phyloP scores from a whole-genome alignment of 192 early-diverging fungal genomes.

The Rhizophagus prolifer region DNA sequence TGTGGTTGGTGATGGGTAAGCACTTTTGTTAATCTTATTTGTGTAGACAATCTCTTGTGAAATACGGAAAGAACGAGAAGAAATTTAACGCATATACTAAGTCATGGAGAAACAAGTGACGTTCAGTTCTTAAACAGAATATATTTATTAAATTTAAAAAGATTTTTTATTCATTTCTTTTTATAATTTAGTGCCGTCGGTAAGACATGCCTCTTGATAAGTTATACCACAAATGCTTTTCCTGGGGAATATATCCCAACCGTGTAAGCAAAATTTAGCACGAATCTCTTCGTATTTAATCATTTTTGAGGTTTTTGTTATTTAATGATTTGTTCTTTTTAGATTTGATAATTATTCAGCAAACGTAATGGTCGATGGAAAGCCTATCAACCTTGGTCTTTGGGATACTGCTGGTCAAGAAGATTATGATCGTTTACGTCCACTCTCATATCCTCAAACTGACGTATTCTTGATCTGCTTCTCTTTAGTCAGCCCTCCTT shows the following conservation, averaged over 20 bases:
- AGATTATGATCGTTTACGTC: constrained; percentile 97
- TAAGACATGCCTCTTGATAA: constrained; percentile 96
- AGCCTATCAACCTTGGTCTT: constrained; percentile 96
- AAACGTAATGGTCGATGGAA: constrained; percentile 99
- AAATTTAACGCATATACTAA: background rate
- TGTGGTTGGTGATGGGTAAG: constrained; percentile 81
- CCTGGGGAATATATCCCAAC: constrained; percentile 99
- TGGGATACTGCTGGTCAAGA: constrained; percentile 99
- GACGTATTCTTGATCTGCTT: constrained; percentile 99
- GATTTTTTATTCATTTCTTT: background rate
- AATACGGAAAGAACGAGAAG: background rate
- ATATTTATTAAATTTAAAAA: background rate
- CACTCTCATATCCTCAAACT: constrained; percentile 97
- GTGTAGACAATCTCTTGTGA: background rate
- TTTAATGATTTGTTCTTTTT: background rate
- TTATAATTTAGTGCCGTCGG: constrained; percentile 71
- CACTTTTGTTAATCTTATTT: background rate
- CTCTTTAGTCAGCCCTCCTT: constrained; percentile 92
- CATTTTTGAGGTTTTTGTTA: background rate
- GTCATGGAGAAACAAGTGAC: background rate
- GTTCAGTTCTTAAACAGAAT: background rate
- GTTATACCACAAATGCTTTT: constrained; percentile 99
- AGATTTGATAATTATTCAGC: constrained; percentile 99
- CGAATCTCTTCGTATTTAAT: background rate
- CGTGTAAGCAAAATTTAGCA: constrained; percentile 69